These are phyloP conservation scores for Polysphondylium violaceum DNA, from an alignment of 78 protist genomes.

Conservation along the genomic window DNA sequence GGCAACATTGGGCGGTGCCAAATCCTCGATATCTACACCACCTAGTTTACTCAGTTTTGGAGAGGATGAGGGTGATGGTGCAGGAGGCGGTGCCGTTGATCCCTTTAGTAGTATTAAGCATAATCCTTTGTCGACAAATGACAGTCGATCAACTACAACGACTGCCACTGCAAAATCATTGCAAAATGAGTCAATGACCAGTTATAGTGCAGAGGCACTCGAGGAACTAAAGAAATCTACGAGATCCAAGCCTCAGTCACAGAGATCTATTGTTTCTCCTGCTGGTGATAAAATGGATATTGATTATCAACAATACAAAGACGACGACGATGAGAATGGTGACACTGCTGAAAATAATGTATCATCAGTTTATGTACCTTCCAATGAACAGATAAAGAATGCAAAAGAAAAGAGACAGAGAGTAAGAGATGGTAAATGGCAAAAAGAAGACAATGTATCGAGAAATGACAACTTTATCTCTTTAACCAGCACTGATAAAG, in stretches of 20 bases:
- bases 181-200: conserved; percentile 1
- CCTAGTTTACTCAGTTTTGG: conserved; percentile 15
- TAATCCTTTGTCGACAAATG: background rate
- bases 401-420: conserved; percentile 63
- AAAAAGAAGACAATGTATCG: background rate
- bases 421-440: conserved; percentile 13
- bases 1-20: background rate
- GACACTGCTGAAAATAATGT: background rate
- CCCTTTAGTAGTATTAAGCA: conserved; percentile 1
- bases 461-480: conserved; percentile 24
- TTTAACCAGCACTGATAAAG: background rate
- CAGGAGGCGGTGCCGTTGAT: too few relatives aligned
- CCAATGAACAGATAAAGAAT: conserved; percentile 35
- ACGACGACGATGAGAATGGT: background rate
- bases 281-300: background rate
- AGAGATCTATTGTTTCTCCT: background rate
- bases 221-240: background rate
- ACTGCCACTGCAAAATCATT: background rate
- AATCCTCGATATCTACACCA: background rate
- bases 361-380: conserved; percentile 4
- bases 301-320: conserved; percentile 16
- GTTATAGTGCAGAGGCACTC: conserved; percentile 21
- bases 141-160: background rate
- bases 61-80: background rate
- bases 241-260: background rate